phyloP scores from a whole-genome alignment of 2,329 filamentous ascomycete species.

The Purpureocillium takamizusanense region DNA sequence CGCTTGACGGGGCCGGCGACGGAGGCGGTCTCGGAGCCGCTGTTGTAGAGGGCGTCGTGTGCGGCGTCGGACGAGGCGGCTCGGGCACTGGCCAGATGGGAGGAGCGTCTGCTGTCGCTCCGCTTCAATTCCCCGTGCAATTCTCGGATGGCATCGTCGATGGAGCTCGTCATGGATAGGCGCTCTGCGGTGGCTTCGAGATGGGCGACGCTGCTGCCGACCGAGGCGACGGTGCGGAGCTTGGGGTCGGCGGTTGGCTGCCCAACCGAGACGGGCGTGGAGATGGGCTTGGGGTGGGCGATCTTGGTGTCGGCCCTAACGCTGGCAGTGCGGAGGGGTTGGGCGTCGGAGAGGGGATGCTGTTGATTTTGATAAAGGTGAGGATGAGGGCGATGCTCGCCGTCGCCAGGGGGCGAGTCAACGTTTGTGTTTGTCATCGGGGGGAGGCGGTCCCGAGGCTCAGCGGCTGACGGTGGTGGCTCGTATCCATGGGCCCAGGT shows the following conservation, averaged over 20 bases:
- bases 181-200: slow-evolving; percentile 69
- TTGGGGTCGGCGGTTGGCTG: slow-evolving; percentile 48
- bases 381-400: not conserved
- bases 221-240: slow-evolving; percentile 51
- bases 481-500: slow-evolving; percentile 5
- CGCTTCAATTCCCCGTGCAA: slow-evolving; percentile 63
- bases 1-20: slow-evolving; percentile 22
- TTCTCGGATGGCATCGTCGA: slow-evolving; percentile 68
- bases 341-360: slow-evolving; percentile 2
- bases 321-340: slow-evolving; percentile 24
- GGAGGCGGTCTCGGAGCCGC: not conserved
- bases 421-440: slow-evolving; percentile 5
- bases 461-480: slow-evolving; percentile 3
- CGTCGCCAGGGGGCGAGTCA: slow-evolving; percentile 3
- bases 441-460: slow-evolving; percentile 2
- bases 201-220: slow-evolving; percentile 63
- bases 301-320: slow-evolving; percentile 36
- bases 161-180: slow-evolving; percentile 64
- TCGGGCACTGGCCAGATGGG: slow-evolving; percentile 42
- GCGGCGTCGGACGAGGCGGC: slow-evolving; percentile 20
- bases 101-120: slow-evolving; percentile 58
- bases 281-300: slow-evolving; percentile 32
- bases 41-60: slow-evolving; percentile 2
- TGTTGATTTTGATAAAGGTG: too few species aligned
- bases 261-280: slow-evolving; percentile 36